phyloP scores from a whole-genome alignment of 2,329 filamentous ascomycete species.

The Cercospora canescens region DNA sequence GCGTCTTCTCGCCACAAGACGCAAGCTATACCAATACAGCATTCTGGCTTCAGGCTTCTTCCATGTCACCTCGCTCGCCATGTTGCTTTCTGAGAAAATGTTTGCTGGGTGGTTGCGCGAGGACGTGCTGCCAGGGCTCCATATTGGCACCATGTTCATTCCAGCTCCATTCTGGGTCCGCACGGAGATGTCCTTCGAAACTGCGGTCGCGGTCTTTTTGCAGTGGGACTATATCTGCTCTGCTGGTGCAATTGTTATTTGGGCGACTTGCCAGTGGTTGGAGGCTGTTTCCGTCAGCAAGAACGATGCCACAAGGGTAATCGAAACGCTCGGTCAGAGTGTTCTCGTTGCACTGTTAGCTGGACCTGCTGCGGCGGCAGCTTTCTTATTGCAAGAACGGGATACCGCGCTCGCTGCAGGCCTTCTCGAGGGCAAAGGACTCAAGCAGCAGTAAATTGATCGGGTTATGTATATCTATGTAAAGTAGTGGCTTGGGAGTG shows the following conservation, averaged over 20 bases:
- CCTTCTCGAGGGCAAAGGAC: not conserved
- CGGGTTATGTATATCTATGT: too few species aligned
- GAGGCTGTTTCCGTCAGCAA: slow-evolving; percentile 11
- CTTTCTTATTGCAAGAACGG: slow-evolving; percentile 26
- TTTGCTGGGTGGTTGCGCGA: slow-evolving; percentile 20
- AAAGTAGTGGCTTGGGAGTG: too few species aligned
- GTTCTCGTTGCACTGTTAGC: slow-evolving; percentile 18
- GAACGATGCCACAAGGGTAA: not conserved
- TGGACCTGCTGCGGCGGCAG: slow-evolving; percentile 25
- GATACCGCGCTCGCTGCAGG: slow-evolving; percentile 17
- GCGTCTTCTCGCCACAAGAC: slow-evolving; percentile 8
- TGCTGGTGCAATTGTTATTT: slow-evolving; percentile 21
- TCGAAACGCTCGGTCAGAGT: slow-evolving; percentile 16
- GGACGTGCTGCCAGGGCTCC: slow-evolving; percentile 15
- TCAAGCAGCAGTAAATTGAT: slow-evolving; percentile 10
- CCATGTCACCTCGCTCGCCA: slow-evolving; percentile 21
- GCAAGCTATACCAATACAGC: slow-evolving; percentile 25
- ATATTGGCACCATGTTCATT: slow-evolving; percentile 14
- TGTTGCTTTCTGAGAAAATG: slow-evolving; percentile 14
- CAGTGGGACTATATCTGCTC: slow-evolving; percentile 28
- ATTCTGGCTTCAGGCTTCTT: slow-evolving; percentile 26
- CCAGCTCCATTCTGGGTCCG: slow-evolving; percentile 23
- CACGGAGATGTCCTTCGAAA: slow-evolving; percentile 10
- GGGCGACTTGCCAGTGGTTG: slow-evolving; percentile 20
- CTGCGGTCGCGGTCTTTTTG: slow-evolving; percentile 25